Evolutionary conservation across 2,329 filamentous ascomycete species (phyloP), one percentile per base, ranked within the genome.

Genomic region (Alternaria incomplexa): DNA sequence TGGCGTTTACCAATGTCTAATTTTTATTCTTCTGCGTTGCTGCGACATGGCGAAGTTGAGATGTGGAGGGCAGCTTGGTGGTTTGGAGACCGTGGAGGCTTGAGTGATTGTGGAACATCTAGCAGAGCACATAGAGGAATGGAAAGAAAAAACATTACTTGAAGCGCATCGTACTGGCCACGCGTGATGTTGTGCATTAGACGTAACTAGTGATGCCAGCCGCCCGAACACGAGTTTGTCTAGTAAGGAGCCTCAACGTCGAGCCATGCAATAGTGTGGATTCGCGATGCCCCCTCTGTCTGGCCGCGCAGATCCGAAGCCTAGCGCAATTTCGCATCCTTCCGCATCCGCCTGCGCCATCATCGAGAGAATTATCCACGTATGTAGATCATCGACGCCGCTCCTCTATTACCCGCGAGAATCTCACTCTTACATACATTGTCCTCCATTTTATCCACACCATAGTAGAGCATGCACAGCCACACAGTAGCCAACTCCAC

Each of bases 1-100:
- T 62, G 68, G 68, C 67, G 68, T 71, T 52, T 71, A 54, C 44
- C 57, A 68, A 66, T 71, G 63, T 69, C 61, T 71, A 71, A 71
- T 71, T 68, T 71, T 53, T 69, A 68, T 68, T 70, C 62, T 67
- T 58, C 48, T 52, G 32, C 22, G 40, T 25, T 23, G 40, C 40
- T 55, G 58, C n/a, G 28, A 61, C 13, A 52, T 36, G 48, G 28
- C 22, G 48, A 40, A 52, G 46, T 17, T 32, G 54, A 22, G 45
- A 23, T 5, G 10, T 17, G 48, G 48, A 52, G 51, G 30, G 54
- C 20, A 23, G 30, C 46, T 44, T 54, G 50, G 22, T 28, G 36
- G 44, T 22, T 53, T 58, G 48, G 48, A 36, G 57, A 53, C 26
- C 23, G 20, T 26, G 59, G 47, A 30, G 28, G 53, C 32, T 60